These are phyloP conservation scores for Coleophoma eucalyptorum DNA, from an alignment of 2,329 filamentous ascomycete species.

Conservation along the genomic window DNA sequence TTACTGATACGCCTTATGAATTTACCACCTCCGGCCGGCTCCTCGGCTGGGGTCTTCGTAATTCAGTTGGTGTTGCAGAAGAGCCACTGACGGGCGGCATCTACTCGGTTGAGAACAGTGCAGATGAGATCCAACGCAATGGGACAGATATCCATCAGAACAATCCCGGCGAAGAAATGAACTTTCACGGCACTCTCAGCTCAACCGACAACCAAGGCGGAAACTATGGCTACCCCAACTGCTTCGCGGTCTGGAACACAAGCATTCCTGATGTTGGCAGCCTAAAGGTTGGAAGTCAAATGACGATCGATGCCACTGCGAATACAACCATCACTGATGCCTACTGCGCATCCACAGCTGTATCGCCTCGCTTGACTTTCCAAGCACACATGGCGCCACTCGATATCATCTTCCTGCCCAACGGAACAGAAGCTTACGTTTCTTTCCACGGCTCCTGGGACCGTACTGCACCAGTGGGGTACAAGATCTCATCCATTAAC, in stretches of 20 bases:
- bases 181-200: conserved; percentile 60
- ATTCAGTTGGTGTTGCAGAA: conserved; percentile 69
- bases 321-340: conserved; percentile 37
- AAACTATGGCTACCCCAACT: conserved; percentile 70
- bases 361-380: conserved; percentile 54
- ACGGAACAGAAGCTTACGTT: conserved; percentile 58
- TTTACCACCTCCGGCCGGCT: conserved; percentile 44
- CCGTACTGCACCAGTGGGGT: conserved; percentile 43
- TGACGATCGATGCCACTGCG: conserved; percentile 31
- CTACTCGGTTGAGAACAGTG: conserved; percentile 66
- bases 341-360: conserved; percentile 37
- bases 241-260: conserved; percentile 63
- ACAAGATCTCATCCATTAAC: conserved; percentile 36
- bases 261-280: conserved; percentile 35
- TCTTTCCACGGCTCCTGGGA: conserved; percentile 72
- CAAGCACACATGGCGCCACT: conserved; percentile 67
- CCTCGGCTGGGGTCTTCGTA: conserved; percentile 67
- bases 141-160: conserved; percentile 60
- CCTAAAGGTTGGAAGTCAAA: conserved; percentile 46
- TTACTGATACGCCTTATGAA: conserved; percentile 32
- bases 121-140: conserved; percentile 56
- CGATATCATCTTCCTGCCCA: conserved; percentile 62
- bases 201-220: conserved; percentile 29
- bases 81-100: conserved; percentile 48
- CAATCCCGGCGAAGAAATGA: conserved; percentile 72